Percentiles rank a stretch among this genome's conserved stretches.
Evolutionary conservation across 208 protist genomes (phyloP).

Genomic region (Hexamita inflata): DNA sequence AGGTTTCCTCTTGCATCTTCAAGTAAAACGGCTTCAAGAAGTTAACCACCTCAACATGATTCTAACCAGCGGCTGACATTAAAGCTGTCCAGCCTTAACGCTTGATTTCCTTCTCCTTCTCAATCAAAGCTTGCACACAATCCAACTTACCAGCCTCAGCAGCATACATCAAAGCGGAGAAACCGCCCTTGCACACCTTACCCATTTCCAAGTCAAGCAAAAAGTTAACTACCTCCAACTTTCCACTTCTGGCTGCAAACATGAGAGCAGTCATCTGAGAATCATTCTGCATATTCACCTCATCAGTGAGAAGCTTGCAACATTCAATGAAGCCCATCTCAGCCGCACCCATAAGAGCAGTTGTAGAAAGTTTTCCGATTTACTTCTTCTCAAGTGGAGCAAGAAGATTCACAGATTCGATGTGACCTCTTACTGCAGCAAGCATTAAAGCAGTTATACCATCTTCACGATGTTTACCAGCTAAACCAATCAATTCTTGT

Average conservation of each 20-base stretch:
- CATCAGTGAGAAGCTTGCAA: background rate
- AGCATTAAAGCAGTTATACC: conserved; percentile 5
- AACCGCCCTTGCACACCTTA: background rate
- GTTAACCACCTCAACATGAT: no score
- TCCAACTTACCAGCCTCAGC: no score
- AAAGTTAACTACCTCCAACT: background rate
- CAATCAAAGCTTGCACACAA: no score
- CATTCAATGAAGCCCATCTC: background rate
- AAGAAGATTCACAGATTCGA: background rate
- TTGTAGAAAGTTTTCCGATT: background rate
- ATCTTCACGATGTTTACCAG: no score
- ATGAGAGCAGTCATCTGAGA: background rate
- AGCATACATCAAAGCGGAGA: no score
- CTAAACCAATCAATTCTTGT: no score
- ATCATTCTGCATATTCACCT: background rate
- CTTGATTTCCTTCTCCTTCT: no score
- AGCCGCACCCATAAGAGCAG: conserved; percentile 1
- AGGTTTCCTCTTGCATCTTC: no score
- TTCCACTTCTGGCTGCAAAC: background rate
- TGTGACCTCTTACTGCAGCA: background rate
- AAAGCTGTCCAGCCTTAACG: no score
- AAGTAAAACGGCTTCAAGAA: no score
- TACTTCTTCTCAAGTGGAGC: background rate
- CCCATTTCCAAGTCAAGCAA: background rate
- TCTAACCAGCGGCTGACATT: no score